A percentile compares a stretch with the other conserved stretches of the same genome.
Conservation (phyloP, 2,329 filamentous ascomycete species). For the Penicillium palitans region DNA sequence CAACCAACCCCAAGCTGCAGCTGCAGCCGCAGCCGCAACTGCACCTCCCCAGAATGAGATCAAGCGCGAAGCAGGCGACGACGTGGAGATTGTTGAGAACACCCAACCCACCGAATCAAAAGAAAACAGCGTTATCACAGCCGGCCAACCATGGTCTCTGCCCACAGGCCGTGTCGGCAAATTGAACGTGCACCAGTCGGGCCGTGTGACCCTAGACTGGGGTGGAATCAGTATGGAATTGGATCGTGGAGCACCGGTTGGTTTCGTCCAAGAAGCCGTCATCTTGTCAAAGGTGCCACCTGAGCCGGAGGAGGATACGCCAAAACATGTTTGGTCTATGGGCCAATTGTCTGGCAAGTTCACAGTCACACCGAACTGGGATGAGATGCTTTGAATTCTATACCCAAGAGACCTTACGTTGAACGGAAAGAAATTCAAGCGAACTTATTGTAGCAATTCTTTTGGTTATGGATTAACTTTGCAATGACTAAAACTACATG, state of each 20-base stretch:
- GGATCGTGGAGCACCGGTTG: slow-evolving; percentile 55
- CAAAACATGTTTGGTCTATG: slow-evolving; percentile 55
- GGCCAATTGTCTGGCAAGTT: slow-evolving; percentile 66
- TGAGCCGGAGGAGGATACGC: slow-evolving; percentile 26
- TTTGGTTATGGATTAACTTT: neutral
- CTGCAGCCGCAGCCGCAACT: neutral
- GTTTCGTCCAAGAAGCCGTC: slow-evolving; percentile 63
- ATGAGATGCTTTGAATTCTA: slow-evolving; percentile 45
- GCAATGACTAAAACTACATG: neutral
- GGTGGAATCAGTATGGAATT: slow-evolving; percentile 61
- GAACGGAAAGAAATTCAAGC: neutral
- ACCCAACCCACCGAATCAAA: slow-evolving; percentile 19
- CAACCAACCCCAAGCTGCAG: neutral
- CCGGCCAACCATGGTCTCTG: slow-evolving; percentile 44
- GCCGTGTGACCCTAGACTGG: slow-evolving; percentile 63
- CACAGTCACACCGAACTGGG: slow-evolving; percentile 63
- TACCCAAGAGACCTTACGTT: neutral
- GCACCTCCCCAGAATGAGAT: slow-evolving; percentile 19
- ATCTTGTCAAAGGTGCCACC: slow-evolving; percentile 31
- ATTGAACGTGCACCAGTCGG: slow-evolving; percentile 61
- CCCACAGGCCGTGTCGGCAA: slow-evolving; percentile 60
- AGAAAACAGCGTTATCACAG: slow-evolving; percentile 39
- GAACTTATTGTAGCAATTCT: neutral
- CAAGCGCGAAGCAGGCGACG: slow-evolving; percentile 34
- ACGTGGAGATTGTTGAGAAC: slow-evolving; percentile 31